Percentiles rank a stretch among this genome's conserved stretches.
Conservation (phyloP, 2,329 filamentous ascomycete genomes). For the Aspergillus pseudonomiae region DNA sequence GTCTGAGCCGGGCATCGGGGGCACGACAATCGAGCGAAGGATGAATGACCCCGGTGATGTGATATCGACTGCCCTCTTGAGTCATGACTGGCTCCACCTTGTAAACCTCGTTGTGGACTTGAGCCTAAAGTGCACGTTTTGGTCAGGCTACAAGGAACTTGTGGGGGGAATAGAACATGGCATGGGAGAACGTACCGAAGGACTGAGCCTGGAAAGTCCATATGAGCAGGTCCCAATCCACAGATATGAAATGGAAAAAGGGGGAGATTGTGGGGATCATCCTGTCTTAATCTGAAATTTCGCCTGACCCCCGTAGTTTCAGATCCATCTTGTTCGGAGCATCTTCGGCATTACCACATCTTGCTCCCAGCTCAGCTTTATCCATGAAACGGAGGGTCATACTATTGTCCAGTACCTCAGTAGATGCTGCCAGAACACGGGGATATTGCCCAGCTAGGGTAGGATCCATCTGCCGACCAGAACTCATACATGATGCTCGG, state of each 20-base stretch:
- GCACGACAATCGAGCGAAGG: background rate
- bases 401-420: too few relatives aligned
- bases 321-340: background rate
- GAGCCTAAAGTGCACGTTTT: background rate
- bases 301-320: background rate
- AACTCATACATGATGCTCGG: background rate
- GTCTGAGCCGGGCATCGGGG: background rate
- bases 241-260: background rate
- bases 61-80: background rate
- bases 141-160: background rate
- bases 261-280: background rate
- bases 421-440: too few relatives aligned
- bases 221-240: background rate
- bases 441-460: too few relatives aligned
- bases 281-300: background rate
- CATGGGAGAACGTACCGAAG: background rate
- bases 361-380: background rate
- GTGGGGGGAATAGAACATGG: background rate
- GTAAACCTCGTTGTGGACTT: too few relatives aligned
- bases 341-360: background rate
- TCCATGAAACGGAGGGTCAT: too few relatives aligned
- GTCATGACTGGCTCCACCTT: background rate
- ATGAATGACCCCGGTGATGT: background rate
- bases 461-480: background rate
- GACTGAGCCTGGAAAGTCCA: background rate